A percentile compares a stretch with the other conserved stretches of the same genome.
Conservation (phyloP, 495 filamentous ascomycete species). For the Penicillium fimorum region DNA sequence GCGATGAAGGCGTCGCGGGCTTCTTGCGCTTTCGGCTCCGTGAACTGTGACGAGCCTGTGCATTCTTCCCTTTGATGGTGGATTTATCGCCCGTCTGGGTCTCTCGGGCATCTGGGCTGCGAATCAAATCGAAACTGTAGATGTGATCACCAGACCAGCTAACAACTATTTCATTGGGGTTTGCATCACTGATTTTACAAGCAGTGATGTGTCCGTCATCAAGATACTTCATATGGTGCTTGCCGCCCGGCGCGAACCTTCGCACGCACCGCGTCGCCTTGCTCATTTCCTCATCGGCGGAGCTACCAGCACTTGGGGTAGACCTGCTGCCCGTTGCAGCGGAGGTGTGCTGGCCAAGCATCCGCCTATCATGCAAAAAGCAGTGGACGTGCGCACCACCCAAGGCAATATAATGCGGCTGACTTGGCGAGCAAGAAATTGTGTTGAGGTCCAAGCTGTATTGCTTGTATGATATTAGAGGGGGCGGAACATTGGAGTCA, state of each 20-base stretch:
- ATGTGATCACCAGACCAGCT: constrained; percentile 77
- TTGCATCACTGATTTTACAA: constrained; percentile 75
- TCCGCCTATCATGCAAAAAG: constrained; percentile 73
- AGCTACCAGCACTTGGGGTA: constrained; percentile 34
- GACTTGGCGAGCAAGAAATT: constrained; percentile 69
- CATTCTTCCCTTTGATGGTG: constrained; percentile 16
- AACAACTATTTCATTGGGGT: constrained; percentile 70
- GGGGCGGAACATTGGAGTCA: constrained; percentile 60
- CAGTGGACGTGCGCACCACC: constrained; percentile 72
- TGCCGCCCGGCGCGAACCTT: constrained; percentile 64
- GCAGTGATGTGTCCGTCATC: constrained; percentile 71
- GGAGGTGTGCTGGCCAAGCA: constrained; percentile 62
- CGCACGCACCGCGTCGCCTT: constrained; percentile 68
- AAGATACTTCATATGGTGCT: constrained; percentile 48
- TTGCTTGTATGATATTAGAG: constrained; percentile 68
- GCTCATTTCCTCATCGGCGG: constrained; percentile 57
- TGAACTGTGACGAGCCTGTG: constrained; percentile 28
- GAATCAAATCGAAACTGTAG: constrained; percentile 69
- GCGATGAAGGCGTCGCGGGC: constrained; percentile 42
- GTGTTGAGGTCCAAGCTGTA: constrained; percentile 70
- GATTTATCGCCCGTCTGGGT: constrained; percentile 16
- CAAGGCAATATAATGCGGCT: constrained; percentile 75
- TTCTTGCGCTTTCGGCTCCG: constrained; percentile 58
- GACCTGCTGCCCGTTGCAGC: constrained; percentile 53
- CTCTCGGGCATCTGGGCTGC: constrained; percentile 58